A percentile compares a stretch with the other conserved stretches of the same genome.
These are phyloP conservation scores for Rhizopogon hawkerae DNA, from an alignment of 1,284 basidiomycete genomes.

Conservation along the genomic window DNA sequence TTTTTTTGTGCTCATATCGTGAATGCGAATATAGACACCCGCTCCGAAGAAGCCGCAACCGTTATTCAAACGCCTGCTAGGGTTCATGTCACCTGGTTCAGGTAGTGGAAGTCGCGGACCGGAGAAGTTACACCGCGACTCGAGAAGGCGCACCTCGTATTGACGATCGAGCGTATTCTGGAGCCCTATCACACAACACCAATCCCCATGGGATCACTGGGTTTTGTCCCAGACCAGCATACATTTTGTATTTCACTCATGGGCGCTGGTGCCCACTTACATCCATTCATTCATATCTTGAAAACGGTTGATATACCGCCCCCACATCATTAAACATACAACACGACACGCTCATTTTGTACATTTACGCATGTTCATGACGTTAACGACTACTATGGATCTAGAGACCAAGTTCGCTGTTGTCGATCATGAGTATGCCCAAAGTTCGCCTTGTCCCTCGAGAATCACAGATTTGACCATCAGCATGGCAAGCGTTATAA, in stretches of 20 bases:
- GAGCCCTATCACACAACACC: not conserved
- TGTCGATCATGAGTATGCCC: no score
- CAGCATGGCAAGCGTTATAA: no score
- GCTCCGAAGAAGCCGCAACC: conserved; percentile 26
- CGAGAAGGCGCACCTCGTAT: conserved; percentile 20
- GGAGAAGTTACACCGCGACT: conserved; percentile 7
- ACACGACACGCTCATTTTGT: not conserved
- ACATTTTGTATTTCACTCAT: not conserved
- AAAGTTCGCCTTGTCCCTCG: no score
- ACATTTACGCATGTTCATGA: not conserved
- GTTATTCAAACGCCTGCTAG: conserved; percentile 24
- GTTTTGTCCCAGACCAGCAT: not conserved
- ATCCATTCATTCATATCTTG: not conserved
- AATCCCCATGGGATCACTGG: not conserved
- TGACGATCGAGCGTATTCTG: not conserved
- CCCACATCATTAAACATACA: not conserved
- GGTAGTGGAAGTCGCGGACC: conserved; percentile 23
- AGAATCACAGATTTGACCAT: no score
- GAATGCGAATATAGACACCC: conserved; percentile 21
- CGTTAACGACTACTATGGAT: not conserved
- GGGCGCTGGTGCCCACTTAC: not conserved
- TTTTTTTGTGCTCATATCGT: conserved; percentile 5
- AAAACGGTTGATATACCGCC: not conserved
- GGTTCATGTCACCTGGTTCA: conserved; percentile 22
- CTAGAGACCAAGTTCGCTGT: not conserved